Conservation (phyloP, 2,329 filamentous ascomycete genomes). For the Akanthomyces uredinophilus region DNA sequence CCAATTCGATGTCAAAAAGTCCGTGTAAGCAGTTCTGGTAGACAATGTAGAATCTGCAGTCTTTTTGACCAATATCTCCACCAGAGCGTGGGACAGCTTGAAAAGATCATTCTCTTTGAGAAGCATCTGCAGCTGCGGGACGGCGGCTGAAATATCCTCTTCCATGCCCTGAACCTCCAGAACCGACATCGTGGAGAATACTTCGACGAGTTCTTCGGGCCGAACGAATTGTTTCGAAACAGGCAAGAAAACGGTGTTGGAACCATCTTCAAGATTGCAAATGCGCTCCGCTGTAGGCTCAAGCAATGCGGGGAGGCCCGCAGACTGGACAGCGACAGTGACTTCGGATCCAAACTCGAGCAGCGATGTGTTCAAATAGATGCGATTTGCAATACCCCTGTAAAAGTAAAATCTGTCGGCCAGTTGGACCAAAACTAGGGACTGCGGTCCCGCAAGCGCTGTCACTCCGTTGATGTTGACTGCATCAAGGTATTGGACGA, state of each 20-base stretch:
- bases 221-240: background rate
- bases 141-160: conserved; percentile 16
- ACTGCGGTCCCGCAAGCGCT: conserved; percentile 18
- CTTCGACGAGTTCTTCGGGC: conserved; percentile 1
- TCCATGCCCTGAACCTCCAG: conserved; percentile 11
- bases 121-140: conserved; percentile 17
- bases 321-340: conserved; percentile 12
- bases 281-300: conserved; percentile 10
- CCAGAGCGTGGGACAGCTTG: conserved; percentile 11
- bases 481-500: conserved; percentile 15
- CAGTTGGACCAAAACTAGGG: conserved; percentile 17
- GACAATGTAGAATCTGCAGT: background rate
- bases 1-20: conserved; percentile 9
- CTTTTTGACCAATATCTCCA: conserved; percentile 8
- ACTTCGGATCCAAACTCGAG: conserved; percentile 16
- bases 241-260: conserved; percentile 13
- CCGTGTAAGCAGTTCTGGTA: background rate
- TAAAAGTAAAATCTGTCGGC: conserved; percentile 17
- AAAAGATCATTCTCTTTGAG: conserved; percentile 15
- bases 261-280: conserved; percentile 11
- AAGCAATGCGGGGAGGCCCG: conserved; percentile 8
- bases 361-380: conserved; percentile 12
- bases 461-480: conserved; percentile 20
- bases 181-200: conserved; percentile 10
- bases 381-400: conserved; percentile 16